Base-by-base conservation (phyloP, 495 filamentous ascomycete genomes). In the Ascobolus immersus region DNA sequence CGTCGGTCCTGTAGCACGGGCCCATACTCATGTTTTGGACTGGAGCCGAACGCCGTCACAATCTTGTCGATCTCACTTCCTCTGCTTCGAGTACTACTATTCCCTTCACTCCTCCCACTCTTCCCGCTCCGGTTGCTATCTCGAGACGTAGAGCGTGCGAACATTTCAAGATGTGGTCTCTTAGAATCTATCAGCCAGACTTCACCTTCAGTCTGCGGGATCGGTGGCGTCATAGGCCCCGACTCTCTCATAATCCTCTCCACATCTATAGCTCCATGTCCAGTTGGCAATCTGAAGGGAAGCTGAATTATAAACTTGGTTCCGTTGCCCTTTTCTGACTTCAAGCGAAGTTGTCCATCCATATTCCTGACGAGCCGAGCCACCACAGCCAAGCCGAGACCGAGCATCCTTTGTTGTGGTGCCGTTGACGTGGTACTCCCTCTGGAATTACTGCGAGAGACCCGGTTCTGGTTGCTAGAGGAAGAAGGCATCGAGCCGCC, bases 261-360 rank as follows among this genome's bases (percentile, higher is more conserved):
- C n/a, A n/a, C n/a, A n/a, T n/a, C n/a, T n/a, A n/a, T n/a, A n/a
- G n/a, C n/a, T n/a, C n/a, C n/a, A n/a, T n/a, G n/a, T n/a, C n/a
- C n/a, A n/a, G n/a, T n/a, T n/a, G 73, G 67, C 4, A 81, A 41
- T 5, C 65, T 55, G 35, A 82, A 77, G 3, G 69, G 71, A 23
- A 82, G 46, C 36, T 69, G 65, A 10, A 82, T 65, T 13, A 73
- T 62, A 43, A 94, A 89, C 19, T 74, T 62, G 20, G 80, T 84
- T 1, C 84, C 84, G 44, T 74, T 77, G 0, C 77, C 76, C 49
- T 73, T 65, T 48, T 90, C 79, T 0, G 81, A 90, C 41, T 81
- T 89, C 4, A 94, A 57, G 15, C 77, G 66, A 13, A 94, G 51
- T 39, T 92, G 84, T 0, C 84, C 84, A 34, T 84, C 70, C 73